Conservation (phyloP, 768 basidiomycete species). For the Termitomyces titanicus region DNA sequence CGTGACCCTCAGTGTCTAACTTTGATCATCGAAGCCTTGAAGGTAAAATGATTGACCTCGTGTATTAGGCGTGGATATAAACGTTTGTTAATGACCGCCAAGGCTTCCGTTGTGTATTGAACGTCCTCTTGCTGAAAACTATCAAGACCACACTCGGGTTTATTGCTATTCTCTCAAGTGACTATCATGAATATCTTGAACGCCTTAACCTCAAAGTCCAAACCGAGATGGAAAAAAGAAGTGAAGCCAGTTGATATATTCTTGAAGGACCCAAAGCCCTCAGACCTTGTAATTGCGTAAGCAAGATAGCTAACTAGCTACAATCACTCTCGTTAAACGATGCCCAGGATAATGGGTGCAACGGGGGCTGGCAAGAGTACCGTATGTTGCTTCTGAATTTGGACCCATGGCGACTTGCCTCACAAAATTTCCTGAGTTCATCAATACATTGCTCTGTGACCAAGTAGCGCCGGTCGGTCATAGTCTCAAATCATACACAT, state of each 20-base stretch:
- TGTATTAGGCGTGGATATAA: neutral
- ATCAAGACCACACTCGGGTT: neutral
- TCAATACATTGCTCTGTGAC: slow-evolving; percentile 13
- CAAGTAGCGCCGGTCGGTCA: slow-evolving; percentile 18
- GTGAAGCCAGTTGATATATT: slow-evolving; percentile 4
- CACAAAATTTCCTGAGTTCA: slow-evolving; percentile 13
- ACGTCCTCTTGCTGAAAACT: neutral
- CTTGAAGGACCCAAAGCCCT: slow-evolving; percentile 5
- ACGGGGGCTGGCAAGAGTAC: slow-evolving; percentile 29
- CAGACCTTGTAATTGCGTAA: slow-evolving; percentile 21
- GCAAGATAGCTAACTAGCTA: neutral
- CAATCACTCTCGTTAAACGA: neutral
- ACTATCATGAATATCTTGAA: neutral
- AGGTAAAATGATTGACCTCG: neutral
- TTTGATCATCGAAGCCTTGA: neutral
- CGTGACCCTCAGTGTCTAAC: neutral
- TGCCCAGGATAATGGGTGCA: slow-evolving; percentile 23
- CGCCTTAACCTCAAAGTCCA: neutral
- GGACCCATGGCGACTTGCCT: neutral
- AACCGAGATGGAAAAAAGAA: slow-evolving; percentile 11
- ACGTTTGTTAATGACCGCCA: neutral
- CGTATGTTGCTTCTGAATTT: slow-evolving; percentile 11
- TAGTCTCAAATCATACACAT: slow-evolving; percentile 20
- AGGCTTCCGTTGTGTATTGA: neutral
- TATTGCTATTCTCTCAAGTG: neutral